phyloP scores from a whole-genome alignment of 1,139 yeast genomes.

The Sugiyamaella sp. region DNA sequence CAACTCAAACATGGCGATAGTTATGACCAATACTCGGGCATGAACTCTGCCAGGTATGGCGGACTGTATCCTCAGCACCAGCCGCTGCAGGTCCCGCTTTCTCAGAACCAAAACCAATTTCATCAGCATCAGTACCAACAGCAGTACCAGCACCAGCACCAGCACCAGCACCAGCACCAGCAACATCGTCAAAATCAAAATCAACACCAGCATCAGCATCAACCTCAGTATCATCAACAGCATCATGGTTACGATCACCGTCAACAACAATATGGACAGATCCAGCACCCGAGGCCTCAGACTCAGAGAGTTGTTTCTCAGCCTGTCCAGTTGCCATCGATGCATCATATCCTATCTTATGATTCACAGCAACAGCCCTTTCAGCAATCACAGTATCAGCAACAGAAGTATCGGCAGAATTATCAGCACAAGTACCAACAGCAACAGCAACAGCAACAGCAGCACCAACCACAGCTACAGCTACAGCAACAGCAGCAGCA shows the following conservation, averaged over 20 bases:
- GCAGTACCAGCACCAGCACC: conserved; percentile 7
- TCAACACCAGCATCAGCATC: conserved; percentile 12
- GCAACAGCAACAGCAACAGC: background rate
- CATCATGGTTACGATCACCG: background rate
- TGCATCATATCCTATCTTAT: background rate
- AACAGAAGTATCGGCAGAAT: background rate
- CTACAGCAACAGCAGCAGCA: background rate
- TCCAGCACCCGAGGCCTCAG: background rate
- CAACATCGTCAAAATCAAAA: conserved; percentile 3
- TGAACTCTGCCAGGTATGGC: conserved; percentile 1
- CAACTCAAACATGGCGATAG: background rate
- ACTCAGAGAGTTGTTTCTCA: conserved; percentile 16
- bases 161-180: conserved; percentile 2
- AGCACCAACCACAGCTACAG: background rate
- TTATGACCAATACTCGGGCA: background rate
- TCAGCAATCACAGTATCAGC: background rate
- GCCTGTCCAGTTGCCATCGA: conserved; percentile 10
- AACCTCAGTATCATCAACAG: conserved; percentile 7
- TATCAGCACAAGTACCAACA: background rate
- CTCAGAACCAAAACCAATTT: background rate
- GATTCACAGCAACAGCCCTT: background rate
- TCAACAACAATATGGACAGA: conserved; percentile 8
- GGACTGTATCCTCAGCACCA: conserved; percentile 7
- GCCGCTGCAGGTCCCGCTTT: conserved; percentile 11
- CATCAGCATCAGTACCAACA: conserved; percentile 9